Base-by-base conservation (phyloP, 2,329 filamentous ascomycete genomes). In the Claviceps sp. region DNA sequence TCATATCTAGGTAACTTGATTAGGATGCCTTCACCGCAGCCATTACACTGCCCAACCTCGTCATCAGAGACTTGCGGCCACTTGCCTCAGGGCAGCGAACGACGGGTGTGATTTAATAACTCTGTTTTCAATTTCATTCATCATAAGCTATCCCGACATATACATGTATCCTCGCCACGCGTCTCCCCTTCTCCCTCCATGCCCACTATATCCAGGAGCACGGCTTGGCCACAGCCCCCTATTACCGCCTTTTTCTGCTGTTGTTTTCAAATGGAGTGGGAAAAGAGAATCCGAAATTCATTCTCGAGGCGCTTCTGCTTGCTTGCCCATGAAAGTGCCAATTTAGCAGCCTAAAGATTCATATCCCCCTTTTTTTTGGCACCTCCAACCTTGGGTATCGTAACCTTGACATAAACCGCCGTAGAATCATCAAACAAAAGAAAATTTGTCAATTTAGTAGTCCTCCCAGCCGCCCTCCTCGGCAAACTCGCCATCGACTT, bases 401-500 rank as follows among this genome's bases (percentile, higher is more conserved):
- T 53, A 24, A 22, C 52, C 38, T 34, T 34, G 53, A 44, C 36
- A 26, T 51, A 14, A 48, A 44, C 49, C 11, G 42, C 37, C 48
- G 36, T 30, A 47, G 13, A n/a, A 30, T 49, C 24, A 36, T 20
- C 3, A 43, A 18, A 30, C 18, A 37, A 22, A 44, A 20, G 14
- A 7, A 44, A 34, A 24, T 13, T 11, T 24, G 4, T 38, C 16
- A 20, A 18, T 24, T 49, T 47, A 55, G 24, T 53, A 62, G 51
- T 68, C 59, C 40, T 72, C 57, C 57, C 57, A 58, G 2, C 50
- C 71, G 44, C 70, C 72, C 49, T 72, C 71, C 68, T 71, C 74
- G 30, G 69, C 69, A 42, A 79, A 70, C 68, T 71, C 74, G 26
- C 70, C 69, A 41, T 79, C 76, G 44, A 89, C 75, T 62, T 87